Evolutionary conservation across 2,329 filamentous ascomycete species (phyloP).

Genomic region (Beauveria pseudobassiana): DNA sequence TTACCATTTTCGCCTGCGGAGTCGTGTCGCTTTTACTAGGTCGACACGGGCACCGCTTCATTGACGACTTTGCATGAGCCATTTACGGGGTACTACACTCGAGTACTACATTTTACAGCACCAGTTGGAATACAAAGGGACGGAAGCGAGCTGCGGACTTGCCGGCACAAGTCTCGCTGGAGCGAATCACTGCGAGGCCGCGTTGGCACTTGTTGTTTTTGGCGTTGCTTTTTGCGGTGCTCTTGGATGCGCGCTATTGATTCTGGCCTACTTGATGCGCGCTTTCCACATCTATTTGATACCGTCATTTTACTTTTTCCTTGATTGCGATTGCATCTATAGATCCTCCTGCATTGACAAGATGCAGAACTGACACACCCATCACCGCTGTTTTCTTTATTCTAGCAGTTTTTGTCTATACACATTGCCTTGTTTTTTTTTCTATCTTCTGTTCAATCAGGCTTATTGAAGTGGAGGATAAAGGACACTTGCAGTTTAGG

Average conservation of each 20-base stretch:
- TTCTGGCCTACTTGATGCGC: not conserved
- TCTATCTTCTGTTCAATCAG: not conserved
- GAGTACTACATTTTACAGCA: slow-evolving; percentile 3
- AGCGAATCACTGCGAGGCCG: not conserved
- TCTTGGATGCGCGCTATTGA: not conserved
- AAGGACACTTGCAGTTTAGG: not conserved
- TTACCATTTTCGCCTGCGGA: slow-evolving; percentile 1
- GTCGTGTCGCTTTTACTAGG: not conserved
- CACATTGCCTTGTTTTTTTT: not conserved
- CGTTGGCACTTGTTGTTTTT: not conserved
- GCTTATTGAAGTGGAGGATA: not conserved
- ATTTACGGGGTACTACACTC: slow-evolving; percentile 32
- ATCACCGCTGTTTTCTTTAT: not conserved
- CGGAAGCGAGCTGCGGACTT: not conserved
- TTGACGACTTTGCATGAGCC: slow-evolving; percentile 42
- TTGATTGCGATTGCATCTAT: slow-evolving; percentile 8
- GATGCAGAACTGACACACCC: not conserved
- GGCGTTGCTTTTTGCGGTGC: not conserved
- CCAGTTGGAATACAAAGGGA: slow-evolving; percentile 4
- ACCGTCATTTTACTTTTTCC: not conserved
- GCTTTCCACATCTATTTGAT: not conserved
- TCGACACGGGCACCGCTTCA: slow-evolving; percentile 21
- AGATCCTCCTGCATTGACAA: not conserved
- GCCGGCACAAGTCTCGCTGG: not conserved
- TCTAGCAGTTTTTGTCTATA: not conserved